These are phyloP conservation scores for Rhodotorula glutinis DNA, from an alignment of 1,284 basidiomycete genomes.

Conservation along the genomic window DNA sequence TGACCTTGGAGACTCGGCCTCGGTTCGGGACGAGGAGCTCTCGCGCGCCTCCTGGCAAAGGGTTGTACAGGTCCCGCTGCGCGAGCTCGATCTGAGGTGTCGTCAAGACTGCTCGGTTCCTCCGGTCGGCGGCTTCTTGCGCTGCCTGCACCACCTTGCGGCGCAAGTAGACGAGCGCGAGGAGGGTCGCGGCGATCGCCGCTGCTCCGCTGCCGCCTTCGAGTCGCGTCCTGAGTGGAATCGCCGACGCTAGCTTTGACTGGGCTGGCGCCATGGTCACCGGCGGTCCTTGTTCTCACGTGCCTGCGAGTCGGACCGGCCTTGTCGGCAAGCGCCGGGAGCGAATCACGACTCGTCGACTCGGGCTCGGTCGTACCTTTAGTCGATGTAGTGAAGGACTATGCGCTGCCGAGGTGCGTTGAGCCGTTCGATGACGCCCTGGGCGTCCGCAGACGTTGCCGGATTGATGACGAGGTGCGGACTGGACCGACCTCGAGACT, in stretches of 20 bases:
- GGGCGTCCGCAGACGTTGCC: too few species aligned
- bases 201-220: neutral
- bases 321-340: too few species aligned
- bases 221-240: neutral
- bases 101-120: conserved; percentile 17
- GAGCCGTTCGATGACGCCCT: too few species aligned
- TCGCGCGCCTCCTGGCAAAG: conserved; percentile 38
- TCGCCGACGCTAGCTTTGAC: conserved; percentile 10
- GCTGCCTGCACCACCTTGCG: conserved; percentile 17
- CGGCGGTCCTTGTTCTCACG: too few species aligned
- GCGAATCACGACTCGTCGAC: too few species aligned
- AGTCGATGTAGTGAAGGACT: too few species aligned
- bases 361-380: too few species aligned
- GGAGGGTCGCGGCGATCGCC: conserved; percentile 13
- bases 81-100: conserved; percentile 43
- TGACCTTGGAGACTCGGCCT: conserved; percentile 46
- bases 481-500: too few species aligned
- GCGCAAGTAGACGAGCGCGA: conserved; percentile 18
- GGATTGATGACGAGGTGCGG: too few species aligned
- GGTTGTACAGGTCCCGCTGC: conserved; percentile 39
- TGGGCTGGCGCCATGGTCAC: conserved; percentile 23
- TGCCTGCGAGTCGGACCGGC: too few species aligned
- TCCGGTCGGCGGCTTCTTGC: conserved; percentile 13
- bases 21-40: conserved; percentile 42
- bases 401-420: too few species aligned